Evolutionary conservation across 306 rosid genomes (phyloP), one percentile per base, ranked within the genome.

Genomic region (Quercus aquifolioides): DNA sequence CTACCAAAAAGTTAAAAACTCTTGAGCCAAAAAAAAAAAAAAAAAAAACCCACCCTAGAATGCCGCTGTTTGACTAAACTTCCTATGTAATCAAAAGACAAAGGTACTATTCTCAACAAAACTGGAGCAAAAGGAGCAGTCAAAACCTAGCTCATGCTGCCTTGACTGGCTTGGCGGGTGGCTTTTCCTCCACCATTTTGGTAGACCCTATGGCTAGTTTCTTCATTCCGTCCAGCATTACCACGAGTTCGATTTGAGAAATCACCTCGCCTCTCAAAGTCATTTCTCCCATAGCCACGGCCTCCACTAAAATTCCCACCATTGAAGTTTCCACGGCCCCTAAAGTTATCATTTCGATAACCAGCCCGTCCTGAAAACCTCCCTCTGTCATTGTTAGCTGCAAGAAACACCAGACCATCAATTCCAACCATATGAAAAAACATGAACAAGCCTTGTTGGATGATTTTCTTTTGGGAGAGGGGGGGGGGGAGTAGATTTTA

Each of bases 331-430:
- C 89, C 91, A 12, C 93, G 98, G 52, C 84, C 81, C 84, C 94
- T 81, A 57, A 81, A 93, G 64, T 70, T 84, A 41, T 91, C 97
- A 73, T 87, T 90, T 25, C 91, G 84, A 75, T 55, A 87, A 28
- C 94, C 94, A 38, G 91, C 86, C 19, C 92, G 82, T 18, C 98
- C 98, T 4, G 90, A 89, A 74, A 81, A 85, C 72, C 84, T 80
- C 28, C 62, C 90, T 71, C 89, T 81, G 30, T 93, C 92, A 74
- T 84, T 89, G 73, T 86, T 89, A 20, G 97, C 97, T 93, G 92
- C 86, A 86, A 67, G 5, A 51, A 77, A 57, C 17, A 77, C 30
- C 2, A 26, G 17, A 54, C 23, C 58, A 70, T 38, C 31, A 23
- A 5, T 28, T 20, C 52, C 35, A 74, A 18, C 17, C 14, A 6